Evolutionary conservation across 208 protist genomes (phyloP).

Genomic region (Trypanosomatidae sp.): DNA sequence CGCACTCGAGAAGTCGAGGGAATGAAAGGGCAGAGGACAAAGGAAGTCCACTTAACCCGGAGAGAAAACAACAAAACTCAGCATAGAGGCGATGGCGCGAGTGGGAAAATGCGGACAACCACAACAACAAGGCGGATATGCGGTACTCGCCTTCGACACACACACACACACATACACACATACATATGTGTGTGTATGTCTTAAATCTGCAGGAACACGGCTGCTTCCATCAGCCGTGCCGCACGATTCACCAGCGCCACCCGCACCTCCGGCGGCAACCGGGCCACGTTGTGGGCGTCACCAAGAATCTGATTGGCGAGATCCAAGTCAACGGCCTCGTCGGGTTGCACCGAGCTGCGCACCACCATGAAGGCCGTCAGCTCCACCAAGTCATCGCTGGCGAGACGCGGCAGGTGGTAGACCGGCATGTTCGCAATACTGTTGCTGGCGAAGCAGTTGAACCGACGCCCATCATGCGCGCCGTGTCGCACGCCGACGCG

Average conservation of each 20-base stretch:
- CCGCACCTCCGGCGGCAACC: constrained; percentile 11
- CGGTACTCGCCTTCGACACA: background rate
- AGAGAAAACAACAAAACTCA: no score
- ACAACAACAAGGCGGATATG: no score
- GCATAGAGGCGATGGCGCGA: no score
- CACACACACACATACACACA: background rate
- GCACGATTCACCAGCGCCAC: constrained; percentile 16
- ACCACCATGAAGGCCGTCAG: constrained; percentile 46
- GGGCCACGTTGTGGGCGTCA: constrained; percentile 11
- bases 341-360: constrained; percentile 31
- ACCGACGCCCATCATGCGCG: constrained; percentile 23
- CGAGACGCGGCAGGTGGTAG: constrained; percentile 33
- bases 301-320: constrained; percentile 30
- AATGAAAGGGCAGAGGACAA: no score
- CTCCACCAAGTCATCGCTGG: constrained; percentile 31
- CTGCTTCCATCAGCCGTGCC: constrained; percentile 38
- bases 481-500: constrained; percentile 1
- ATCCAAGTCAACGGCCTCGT: constrained; percentile 28
- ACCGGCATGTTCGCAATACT: constrained; percentile 31
- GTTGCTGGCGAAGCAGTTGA: constrained; percentile 54
- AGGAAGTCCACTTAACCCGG: no score
- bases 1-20: no score
- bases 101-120: no score
- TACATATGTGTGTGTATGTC: background rate
- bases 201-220: constrained; percentile 50